Percentiles rank a stretch among this genome's conserved stretches.
phyloP scores from a whole-genome alignment of 495 filamentous ascomycete species.

The Aspergillus ostianus region DNA sequence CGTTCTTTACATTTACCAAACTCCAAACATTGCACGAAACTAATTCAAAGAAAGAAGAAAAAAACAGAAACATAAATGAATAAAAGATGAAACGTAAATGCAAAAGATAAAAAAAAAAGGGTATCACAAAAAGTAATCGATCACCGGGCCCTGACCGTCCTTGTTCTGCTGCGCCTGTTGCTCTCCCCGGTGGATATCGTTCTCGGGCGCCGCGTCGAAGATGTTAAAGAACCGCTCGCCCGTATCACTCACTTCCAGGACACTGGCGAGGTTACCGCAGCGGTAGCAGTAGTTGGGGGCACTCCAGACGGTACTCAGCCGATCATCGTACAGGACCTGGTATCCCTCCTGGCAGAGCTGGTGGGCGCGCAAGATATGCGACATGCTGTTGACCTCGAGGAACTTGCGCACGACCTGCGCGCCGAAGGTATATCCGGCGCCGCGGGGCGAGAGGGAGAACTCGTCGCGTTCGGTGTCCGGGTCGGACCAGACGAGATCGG shows the following conservation, averaged over 20 bases:
- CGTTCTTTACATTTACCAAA: conserved; percentile 27
- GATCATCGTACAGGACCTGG: conserved; percentile 92
- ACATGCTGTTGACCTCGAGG: conserved; percentile 93
- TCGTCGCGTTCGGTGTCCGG: conserved; percentile 94
- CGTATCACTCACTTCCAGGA: conserved; percentile 88
- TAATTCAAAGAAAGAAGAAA: conserved; percentile 13
- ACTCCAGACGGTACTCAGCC: conserved; percentile 93
- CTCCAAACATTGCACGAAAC: conserved; percentile 24
- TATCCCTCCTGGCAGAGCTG: conserved; percentile 97
- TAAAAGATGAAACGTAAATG: conserved; percentile 12
- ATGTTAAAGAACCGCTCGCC: conserved; percentile 95
- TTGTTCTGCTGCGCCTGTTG: conserved; percentile 58
- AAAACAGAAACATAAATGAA: conserved; percentile 5
- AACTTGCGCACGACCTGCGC: conserved; percentile 98
- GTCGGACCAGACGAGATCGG: conserved; percentile 98
- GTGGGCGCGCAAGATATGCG: conserved; percentile 92
- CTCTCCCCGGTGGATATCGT: conserved; percentile 80
- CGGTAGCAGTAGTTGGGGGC: conserved; percentile 96
- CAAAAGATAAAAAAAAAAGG: conserved; percentile 30
- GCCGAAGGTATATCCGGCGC: conserved; percentile 95
- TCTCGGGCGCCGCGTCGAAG: conserved; percentile 94
- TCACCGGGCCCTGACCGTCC: conserved; percentile 59
- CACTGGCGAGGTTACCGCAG: conserved; percentile 95
- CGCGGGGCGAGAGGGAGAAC: conserved; percentile 89
- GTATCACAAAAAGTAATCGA: conserved; percentile 74